Conservation (phyloP, 441 rosid genomes). For the Mallotus repandus region DNA sequence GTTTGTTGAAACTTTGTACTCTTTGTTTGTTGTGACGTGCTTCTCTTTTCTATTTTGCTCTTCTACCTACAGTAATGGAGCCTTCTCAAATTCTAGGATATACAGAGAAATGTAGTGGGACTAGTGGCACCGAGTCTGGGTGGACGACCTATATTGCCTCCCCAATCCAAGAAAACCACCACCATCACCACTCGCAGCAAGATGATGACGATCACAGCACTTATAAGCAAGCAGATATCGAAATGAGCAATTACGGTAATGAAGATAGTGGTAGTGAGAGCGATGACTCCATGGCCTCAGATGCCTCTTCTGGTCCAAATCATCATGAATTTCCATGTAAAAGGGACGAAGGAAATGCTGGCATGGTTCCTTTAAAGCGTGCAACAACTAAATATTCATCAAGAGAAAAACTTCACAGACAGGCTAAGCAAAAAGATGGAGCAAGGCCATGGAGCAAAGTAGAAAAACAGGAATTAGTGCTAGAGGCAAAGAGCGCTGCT, state of each 20-base stretch:
- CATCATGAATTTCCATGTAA: conserved; percentile 30
- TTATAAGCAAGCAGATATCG: conserved; percentile 21
- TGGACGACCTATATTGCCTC: conserved; percentile 87
- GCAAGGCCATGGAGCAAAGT: conserved; percentile 28
- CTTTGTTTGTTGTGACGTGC: conserved; percentile 22
- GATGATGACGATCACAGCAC: conserved; percentile 24
- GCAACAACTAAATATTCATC: conserved; percentile 30
- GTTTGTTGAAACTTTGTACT: conserved; percentile 15
- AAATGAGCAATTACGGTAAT: conserved; percentile 20
- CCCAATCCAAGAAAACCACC: conserved; percentile 32
- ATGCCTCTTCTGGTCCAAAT: conserved; percentile 79
- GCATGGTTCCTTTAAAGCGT: conserved; percentile 31
- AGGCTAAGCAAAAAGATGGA: conserved; percentile 34
- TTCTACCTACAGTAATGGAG: conserved; percentile 46
- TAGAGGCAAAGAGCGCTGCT: conserved; percentile 38
- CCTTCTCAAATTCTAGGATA: conserved; percentile 42
- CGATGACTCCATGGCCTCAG: conserved; percentile 84
- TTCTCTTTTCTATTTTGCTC: conserved; percentile 22
- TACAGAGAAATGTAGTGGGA: conserved; percentile 51
- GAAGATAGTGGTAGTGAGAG: conserved; percentile 37
- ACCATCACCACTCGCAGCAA: neutral
- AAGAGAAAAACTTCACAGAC: conserved; percentile 31
- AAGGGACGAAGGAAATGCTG: conserved; percentile 11
- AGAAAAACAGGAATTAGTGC: conserved; percentile 34
- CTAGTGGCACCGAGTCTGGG: conserved; percentile 67